Conservation (phyloP, 2,329 filamentous ascomycete genomes). For the Colletotrichum orbiculare region DNA sequence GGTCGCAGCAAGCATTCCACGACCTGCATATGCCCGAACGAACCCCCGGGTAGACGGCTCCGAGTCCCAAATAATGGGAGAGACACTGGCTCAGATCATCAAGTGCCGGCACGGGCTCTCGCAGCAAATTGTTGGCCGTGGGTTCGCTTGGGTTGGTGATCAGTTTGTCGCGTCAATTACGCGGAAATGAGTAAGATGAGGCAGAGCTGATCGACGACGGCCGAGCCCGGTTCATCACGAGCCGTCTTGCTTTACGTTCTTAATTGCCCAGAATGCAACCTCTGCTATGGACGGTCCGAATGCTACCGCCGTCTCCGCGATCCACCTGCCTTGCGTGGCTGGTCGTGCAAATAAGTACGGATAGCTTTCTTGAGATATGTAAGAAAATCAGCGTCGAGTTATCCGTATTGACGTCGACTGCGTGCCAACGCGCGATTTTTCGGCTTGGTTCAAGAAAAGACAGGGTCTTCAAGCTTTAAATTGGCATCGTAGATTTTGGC, state of each 20-base stretch:
- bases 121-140: too few relatives aligned
- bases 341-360: too few relatives aligned
- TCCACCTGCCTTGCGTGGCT: too few relatives aligned
- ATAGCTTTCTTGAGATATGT: too few relatives aligned
- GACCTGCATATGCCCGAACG: not conserved
- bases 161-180: slow-evolving; percentile 10
- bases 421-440: slow-evolving; percentile 17
- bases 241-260: not conserved
- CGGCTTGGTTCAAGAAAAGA: not conserved
- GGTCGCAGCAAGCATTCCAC: too few relatives aligned
- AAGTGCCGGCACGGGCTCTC: too few relatives aligned
- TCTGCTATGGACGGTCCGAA: not conserved
- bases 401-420: slow-evolving; percentile 4
- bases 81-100: slow-evolving; percentile 4
- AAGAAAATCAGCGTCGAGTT: too few relatives aligned
- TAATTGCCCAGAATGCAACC: not conserved
- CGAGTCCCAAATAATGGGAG: slow-evolving; percentile 5
- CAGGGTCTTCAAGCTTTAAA: slow-evolving; percentile 15
- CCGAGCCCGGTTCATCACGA: not conserved
- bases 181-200: slow-evolving; percentile 19
- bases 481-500: slow-evolving; percentile 17
- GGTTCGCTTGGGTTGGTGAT: not conserved
- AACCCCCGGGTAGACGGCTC: slow-evolving; percentile 5
- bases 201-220: slow-evolving; percentile 16
- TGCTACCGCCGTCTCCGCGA: too few relatives aligned